Conservation (phyloP, 352 stramenopile species). For the Phytophthora nicotianae region DNA sequence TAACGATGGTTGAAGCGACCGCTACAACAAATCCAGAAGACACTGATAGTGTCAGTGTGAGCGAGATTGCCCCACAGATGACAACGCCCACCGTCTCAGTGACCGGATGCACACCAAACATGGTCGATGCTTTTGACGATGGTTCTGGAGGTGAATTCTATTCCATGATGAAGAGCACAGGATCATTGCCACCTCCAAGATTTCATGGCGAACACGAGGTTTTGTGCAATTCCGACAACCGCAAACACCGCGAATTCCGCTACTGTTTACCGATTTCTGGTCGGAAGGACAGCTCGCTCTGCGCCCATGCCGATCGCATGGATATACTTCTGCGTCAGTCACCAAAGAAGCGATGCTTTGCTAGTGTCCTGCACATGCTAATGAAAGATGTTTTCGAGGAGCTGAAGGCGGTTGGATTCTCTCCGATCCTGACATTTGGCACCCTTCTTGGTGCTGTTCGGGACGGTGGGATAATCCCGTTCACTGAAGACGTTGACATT, state of each 20-base stretch:
- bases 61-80: background rate
- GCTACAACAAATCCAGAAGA: background rate
- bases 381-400: slow-evolving; percentile 54
- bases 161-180: slow-evolving; percentile 6
- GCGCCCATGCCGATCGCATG: slow-evolving; percentile 43
- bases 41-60: background rate
- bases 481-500: slow-evolving; percentile 57
- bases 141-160: slow-evolving; percentile 5
- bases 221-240: slow-evolving; percentile 17
- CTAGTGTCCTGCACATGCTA: slow-evolving; percentile 57
- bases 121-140: slow-evolving; percentile 4
- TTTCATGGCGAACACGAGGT: slow-evolving; percentile 23
- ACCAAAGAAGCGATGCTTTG: slow-evolving; percentile 40
- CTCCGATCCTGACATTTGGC: slow-evolving; percentile 44
- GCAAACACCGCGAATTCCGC: background rate
- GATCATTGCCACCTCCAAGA: slow-evolving; percentile 10
- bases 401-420: slow-evolving; percentile 22
- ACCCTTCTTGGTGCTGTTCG: slow-evolving; percentile 53
- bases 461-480: slow-evolving; percentile 48
- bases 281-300: slow-evolving; percentile 42
- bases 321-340: slow-evolving; percentile 38
- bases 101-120: background rate
- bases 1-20: background rate
- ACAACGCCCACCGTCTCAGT: background rate
- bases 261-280: slow-evolving; percentile 58